These are phyloP conservation scores for Zopfochytrium polystomum DNA, from an alignment of 371 early-diverging fungal genomes.

Conservation along the genomic window DNA sequence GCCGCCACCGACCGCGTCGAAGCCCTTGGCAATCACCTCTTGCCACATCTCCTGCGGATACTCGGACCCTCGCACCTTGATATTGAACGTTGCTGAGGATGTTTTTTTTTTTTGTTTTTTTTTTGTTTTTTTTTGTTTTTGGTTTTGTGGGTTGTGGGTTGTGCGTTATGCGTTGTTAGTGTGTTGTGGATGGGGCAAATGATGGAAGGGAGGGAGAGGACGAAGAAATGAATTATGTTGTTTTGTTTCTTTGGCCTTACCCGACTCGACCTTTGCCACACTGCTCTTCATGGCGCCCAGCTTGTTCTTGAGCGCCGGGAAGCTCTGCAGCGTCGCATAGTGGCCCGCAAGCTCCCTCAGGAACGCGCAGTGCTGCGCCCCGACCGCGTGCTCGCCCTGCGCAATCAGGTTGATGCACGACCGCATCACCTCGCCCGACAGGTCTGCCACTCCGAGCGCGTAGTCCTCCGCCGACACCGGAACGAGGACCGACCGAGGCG, in stretches of 20 bases:
- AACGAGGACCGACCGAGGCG: constrained; percentile 13
- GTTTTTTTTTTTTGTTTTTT: too few species aligned
- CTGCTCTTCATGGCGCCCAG: constrained; percentile 41
- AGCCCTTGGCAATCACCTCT: neutral
- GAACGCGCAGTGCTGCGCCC: constrained; percentile 48
- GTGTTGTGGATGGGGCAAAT: too few species aligned
- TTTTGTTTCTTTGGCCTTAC: too few species aligned
- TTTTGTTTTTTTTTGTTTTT: too few species aligned
- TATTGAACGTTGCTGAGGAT: neutral
- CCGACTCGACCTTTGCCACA: constrained; percentile 46
- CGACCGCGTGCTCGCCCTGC: constrained; percentile 40
- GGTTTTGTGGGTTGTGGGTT: too few species aligned
- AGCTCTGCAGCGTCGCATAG: constrained; percentile 16
- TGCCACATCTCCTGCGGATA: constrained; percentile 13
- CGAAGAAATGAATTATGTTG: too few species aligned
- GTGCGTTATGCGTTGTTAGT: too few species aligned
- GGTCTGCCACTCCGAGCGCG: constrained; percentile 62
- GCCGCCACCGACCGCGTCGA: too few species aligned
- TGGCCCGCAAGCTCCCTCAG: constrained; percentile 47
- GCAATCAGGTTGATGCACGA: constrained; percentile 56
- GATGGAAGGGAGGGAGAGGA: too few species aligned
- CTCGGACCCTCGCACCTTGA: constrained; percentile 30
- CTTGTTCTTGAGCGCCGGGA: constrained; percentile 41
- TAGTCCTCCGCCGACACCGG: constrained; percentile 57
- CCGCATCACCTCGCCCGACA: constrained; percentile 72